Evolutionary conservation across 768 basidiomycete genomes (phyloP).

Genomic region (Rhodotorula toruloides): DNA sequence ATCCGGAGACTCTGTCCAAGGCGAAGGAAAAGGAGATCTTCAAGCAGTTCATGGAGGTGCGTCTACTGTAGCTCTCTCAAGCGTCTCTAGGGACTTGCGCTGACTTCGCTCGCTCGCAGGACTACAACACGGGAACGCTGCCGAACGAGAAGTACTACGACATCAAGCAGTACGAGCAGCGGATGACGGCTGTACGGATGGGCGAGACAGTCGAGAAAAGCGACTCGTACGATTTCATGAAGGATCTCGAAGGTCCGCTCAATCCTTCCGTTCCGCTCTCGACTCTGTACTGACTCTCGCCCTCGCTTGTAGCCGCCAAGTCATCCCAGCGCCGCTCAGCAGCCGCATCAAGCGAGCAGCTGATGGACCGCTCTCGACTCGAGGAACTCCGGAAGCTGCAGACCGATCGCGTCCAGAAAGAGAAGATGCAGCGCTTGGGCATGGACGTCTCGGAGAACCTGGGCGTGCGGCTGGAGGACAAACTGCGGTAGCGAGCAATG

Average conservation of each 20-base stretch:
- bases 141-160: slow-evolving; percentile 36
- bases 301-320: slow-evolving; percentile 5
- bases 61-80: not conserved
- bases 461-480: slow-evolving; percentile 30
- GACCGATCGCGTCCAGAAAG: slow-evolving; percentile 24
- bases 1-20: slow-evolving; percentile 28
- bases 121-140: slow-evolving; percentile 35
- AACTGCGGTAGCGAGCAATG: not conserved
- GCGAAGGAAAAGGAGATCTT: slow-evolving; percentile 34
- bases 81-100: no score
- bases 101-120: not conserved
- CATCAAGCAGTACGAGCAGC: slow-evolving; percentile 24
- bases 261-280: not conserved
- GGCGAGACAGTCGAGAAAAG: slow-evolving; percentile 29
- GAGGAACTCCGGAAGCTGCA: slow-evolving; percentile 29
- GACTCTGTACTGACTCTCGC: not conserved
- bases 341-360: slow-evolving; percentile 2
- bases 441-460: slow-evolving; percentile 1
- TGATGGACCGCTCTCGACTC: slow-evolving; percentile 15
- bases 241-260: slow-evolving; percentile 12
- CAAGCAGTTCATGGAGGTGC: slow-evolving; percentile 33
- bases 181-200: slow-evolving; percentile 30
- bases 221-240: slow-evolving; percentile 25
- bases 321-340: slow-evolving; percentile 14
- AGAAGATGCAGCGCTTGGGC: slow-evolving; percentile 29